These are phyloP conservation scores for Alternaria postmessia DNA, from an alignment of 2,329 filamentous ascomycete species.

Conservation along the genomic window DNA sequence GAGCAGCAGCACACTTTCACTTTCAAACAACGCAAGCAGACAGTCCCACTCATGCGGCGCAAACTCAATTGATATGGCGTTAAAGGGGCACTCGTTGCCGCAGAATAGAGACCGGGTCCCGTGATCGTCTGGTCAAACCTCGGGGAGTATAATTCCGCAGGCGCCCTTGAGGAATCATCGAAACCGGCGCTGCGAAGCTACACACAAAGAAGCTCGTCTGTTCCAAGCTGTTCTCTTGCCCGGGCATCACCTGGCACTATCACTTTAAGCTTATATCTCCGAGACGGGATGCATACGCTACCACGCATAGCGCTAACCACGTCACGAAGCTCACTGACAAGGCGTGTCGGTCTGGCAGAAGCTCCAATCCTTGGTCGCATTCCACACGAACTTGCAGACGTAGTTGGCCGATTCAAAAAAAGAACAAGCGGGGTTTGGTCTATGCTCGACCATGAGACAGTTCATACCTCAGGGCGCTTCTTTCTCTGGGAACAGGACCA, in stretches of 20 bases:
- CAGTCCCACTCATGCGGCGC: not conserved
- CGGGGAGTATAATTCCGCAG: not conserved
- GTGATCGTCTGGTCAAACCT: not conserved
- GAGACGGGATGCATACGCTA: conserved; percentile 2
- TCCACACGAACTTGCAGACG: not conserved
- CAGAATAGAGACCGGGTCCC: not conserved
- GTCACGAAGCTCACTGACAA: conserved; percentile 8
- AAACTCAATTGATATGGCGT: not conserved
- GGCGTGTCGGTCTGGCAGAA: conserved; percentile 1
- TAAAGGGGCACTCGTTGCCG: not conserved
- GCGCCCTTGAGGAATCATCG: not conserved
- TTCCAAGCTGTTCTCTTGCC: not conserved
- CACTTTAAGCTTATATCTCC: conserved; percentile 7
- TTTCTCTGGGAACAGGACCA: not conserved
- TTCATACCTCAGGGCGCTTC: not conserved
- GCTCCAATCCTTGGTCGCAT: not conserved
- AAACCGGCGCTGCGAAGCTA: not conserved
- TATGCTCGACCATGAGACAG: conserved; percentile 14
- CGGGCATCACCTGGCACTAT: conserved; percentile 5
- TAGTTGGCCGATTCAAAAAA: not conserved
- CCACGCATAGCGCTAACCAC: conserved; percentile 17
- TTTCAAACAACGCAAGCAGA: not conserved
- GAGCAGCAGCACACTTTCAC: not conserved
- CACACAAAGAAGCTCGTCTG: not conserved
- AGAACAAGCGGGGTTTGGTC: conserved; percentile 18